These are phyloP conservation scores for Magnolia kwangsiensis DNA, from an alignment of 164 flowering plant species.

Conservation along the genomic window DNA sequence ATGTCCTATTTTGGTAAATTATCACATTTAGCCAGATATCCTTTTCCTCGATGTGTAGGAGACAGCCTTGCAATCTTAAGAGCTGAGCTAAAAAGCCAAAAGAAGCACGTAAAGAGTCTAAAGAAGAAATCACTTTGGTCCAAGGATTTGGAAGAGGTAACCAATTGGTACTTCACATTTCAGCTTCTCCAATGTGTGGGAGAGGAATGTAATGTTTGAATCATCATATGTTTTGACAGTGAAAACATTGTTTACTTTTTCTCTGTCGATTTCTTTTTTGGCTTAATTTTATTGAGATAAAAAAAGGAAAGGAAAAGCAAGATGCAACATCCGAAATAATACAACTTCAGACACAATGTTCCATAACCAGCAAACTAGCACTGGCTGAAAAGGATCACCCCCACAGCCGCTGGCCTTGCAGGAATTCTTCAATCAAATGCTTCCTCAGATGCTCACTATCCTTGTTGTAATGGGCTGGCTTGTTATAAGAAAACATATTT, in stretches of 20 bases:
- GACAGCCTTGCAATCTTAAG: constrained; percentile 79
- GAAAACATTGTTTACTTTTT: neutral
- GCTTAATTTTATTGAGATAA: no score
- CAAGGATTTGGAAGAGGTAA: constrained; percentile 95
- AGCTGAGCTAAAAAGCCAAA: constrained; percentile 85
- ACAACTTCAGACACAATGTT: neutral
- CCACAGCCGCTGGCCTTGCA: neutral
- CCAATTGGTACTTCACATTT: neutral
- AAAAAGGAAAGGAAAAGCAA: neutral
- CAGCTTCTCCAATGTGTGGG: neutral
- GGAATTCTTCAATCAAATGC: neutral
- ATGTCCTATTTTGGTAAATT: neutral
- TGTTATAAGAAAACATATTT: neutral
- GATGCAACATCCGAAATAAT: neutral
- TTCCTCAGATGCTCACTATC: neutral
- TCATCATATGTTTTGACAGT: neutral
- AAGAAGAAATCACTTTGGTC: constrained; percentile 97
- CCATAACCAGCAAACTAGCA: neutral
- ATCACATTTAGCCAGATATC: neutral
- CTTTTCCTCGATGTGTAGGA: constrained; percentile 37
- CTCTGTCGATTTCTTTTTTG: neutral
- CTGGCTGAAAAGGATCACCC: neutral
- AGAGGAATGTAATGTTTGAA: neutral
- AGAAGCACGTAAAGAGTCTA: constrained; percentile 77
- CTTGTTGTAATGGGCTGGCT: neutral